phyloP scores from a whole-genome alignment of 78 protist genomes.

The Dictyostelium firmibasis region DNA sequence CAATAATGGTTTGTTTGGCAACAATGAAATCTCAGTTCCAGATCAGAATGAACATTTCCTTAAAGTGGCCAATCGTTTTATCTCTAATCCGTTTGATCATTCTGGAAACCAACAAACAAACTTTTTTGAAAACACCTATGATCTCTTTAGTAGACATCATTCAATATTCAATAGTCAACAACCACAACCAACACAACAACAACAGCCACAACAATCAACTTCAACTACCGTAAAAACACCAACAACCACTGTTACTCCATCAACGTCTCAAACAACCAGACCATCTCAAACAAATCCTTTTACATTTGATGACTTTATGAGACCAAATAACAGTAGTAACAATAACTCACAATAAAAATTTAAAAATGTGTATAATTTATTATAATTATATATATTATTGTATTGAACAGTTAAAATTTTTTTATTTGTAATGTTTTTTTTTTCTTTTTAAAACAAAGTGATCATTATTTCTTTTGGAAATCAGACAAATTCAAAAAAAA shows the following conservation, averaged over 20 bases:
- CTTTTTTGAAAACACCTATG: neutral
- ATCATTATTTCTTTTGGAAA: too few species aligned
- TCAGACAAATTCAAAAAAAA: too few species aligned
- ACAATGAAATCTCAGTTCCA: neutral
- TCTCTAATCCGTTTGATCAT: neutral
- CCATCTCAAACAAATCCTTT: neutral
- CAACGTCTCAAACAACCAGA: neutral
- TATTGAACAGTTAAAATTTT: neutral
- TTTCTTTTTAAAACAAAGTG: neutral
- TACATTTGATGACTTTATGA: neutral
- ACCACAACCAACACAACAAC: neutral
- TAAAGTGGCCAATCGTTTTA: neutral
- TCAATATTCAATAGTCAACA: neutral
- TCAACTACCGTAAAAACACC: neutral
- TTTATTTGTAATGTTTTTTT: neutral
- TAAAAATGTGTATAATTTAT: neutral
- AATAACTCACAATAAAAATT: neutral
- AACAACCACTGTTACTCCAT: neutral
- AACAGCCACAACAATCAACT: neutral
- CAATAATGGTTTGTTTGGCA: neutral
- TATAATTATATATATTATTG: neutral
- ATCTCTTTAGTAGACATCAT: constrained; percentile 6
- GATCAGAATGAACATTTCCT: neutral
- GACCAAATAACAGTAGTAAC: neutral
- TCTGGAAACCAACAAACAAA: neutral